These are phyloP conservation scores for Peniophora sp. DNA, from an alignment of 1,284 basidiomycete genomes.

Conservation along the genomic window DNA sequence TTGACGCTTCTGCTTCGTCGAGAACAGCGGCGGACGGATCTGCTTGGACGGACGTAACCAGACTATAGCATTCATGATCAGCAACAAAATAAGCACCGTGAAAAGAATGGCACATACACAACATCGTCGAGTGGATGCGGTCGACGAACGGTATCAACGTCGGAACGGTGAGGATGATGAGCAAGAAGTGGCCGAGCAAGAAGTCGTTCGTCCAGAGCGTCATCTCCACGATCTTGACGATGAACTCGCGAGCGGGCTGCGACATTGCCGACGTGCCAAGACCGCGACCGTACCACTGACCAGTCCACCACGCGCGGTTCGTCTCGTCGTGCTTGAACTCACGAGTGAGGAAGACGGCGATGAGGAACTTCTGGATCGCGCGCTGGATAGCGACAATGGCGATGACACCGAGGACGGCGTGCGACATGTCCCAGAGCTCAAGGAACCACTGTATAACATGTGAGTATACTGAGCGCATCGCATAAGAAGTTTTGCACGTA, in stretches of 20 bases:
- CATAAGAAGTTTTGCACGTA: conserved; percentile 37
- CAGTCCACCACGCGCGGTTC: conserved; percentile 98
- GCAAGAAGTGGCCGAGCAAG: conserved; percentile 72
- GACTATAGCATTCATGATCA: conserved; percentile 34
- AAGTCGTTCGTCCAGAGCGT: conserved; percentile 92
- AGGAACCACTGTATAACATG: conserved; percentile 75
- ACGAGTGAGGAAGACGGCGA: conserved; percentile 86
- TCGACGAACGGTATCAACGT: conserved; percentile 84
- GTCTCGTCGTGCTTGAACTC: conserved; percentile 98
- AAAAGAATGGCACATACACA: conserved; percentile 47
- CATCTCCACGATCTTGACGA: conserved; percentile 97
- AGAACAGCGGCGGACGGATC: conserved; percentile 92
- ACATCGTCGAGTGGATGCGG: conserved; percentile 84
- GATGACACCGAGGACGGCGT: conserved; percentile 86
- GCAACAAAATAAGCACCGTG: conserved; percentile 10
- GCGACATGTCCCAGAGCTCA: conserved; percentile 92
- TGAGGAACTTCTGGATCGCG: conserved; percentile 87
- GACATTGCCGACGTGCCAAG: conserved; percentile 84
- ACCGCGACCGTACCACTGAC: conserved; percentile 93
- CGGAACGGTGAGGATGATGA: conserved; percentile 81
- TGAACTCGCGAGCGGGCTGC: conserved; percentile 90
- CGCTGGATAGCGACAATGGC: conserved; percentile 85
- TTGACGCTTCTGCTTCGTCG: conserved; percentile 87
- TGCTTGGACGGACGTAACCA: conserved; percentile 90
- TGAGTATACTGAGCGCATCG: neutral